phyloP scores from a whole-genome alignment of 495 filamentous ascomycete genomes.

The Penicillium coffeae region DNA sequence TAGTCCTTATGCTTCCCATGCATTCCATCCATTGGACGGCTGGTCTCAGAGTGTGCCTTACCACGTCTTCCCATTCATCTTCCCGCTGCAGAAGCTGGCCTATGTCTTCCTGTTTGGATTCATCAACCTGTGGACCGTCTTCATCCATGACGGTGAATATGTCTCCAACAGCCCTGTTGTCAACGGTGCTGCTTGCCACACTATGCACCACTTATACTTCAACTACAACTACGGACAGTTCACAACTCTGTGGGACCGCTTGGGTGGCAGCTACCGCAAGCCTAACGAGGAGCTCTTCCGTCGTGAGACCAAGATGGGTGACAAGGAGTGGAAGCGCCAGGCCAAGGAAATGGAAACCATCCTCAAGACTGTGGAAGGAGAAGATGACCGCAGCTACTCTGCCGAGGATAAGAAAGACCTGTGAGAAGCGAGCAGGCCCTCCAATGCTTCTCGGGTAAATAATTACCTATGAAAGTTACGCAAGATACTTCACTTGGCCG shows the following conservation, averaged over 20 bases:
- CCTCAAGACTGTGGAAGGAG: conserved; percentile 79
- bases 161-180: conserved; percentile 81
- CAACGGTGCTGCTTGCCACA: conserved; percentile 95
- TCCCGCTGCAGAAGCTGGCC: conserved; percentile 87
- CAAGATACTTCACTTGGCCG: not conserved
- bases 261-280: conserved; percentile 83
- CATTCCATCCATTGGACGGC: conserved; percentile 94
- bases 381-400: conserved; percentile 74
- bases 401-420: conserved; percentile 41
- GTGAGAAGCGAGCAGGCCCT: conserved; percentile 7
- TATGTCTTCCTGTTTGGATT: conserved; percentile 85
- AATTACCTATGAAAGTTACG: not conserved
- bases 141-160: conserved; percentile 98
- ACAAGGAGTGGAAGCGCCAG: conserved; percentile 77
- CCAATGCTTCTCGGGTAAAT: not conserved
- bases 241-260: conserved; percentile 89
- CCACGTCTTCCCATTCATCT: conserved; percentile 89
- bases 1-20: conserved; percentile 85
- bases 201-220: conserved; percentile 97
- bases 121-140: conserved; percentile 95
- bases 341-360: conserved; percentile 81
- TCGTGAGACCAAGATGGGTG: conserved; percentile 82
- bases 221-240: conserved; percentile 99
- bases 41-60: conserved; percentile 90
- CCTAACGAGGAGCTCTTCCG: conserved; percentile 86